Evolutionary conservation across 2,329 filamentous ascomycete genomes (phyloP).

Genomic region (Fusarium sp.): DNA sequence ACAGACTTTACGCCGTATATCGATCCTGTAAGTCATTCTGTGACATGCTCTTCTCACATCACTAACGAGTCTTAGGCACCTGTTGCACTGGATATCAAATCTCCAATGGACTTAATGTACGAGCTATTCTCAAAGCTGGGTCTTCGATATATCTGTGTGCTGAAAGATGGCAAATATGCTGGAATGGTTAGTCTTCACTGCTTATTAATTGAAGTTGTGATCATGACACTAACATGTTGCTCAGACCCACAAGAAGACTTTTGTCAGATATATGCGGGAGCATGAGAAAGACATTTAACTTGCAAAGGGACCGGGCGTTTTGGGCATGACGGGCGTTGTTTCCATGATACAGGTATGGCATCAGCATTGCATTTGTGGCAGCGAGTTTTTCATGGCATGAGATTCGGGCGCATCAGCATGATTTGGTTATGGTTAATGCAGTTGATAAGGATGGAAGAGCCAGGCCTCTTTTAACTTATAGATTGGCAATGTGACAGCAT

Average conservation of each 20-base stretch:
- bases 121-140: constrained; percentile 97
- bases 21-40: constrained; percentile 73
- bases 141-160: constrained; percentile 89
- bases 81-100: constrained; percentile 86
- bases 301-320: constrained; percentile 8
- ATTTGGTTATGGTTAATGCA: constrained; percentile 2
- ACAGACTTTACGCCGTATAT: constrained; percentile 93
- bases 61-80: constrained; percentile 69
- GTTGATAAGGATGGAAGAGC: constrained; percentile 9
- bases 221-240: constrained; percentile 18
- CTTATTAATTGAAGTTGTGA: not conserved
- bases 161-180: constrained; percentile 84
- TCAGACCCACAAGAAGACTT: constrained; percentile 92
- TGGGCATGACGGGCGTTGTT: constrained; percentile 14
- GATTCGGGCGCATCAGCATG: not conserved
- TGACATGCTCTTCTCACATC: not conserved
- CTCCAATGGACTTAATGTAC: constrained; percentile 93
- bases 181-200: constrained; percentile 77
- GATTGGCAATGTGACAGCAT: constrained; percentile 5
- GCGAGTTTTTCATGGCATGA: constrained; percentile 26
- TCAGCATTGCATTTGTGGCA: constrained; percentile 24
- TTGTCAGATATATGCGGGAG: constrained; percentile 93
- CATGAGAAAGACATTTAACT: constrained; percentile 66
- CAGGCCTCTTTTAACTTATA: not conserved
- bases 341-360: constrained; percentile 22